phyloP scores from a whole-genome alignment of 805 yeast genomes.

The Teunomyces pallodes region DNA sequence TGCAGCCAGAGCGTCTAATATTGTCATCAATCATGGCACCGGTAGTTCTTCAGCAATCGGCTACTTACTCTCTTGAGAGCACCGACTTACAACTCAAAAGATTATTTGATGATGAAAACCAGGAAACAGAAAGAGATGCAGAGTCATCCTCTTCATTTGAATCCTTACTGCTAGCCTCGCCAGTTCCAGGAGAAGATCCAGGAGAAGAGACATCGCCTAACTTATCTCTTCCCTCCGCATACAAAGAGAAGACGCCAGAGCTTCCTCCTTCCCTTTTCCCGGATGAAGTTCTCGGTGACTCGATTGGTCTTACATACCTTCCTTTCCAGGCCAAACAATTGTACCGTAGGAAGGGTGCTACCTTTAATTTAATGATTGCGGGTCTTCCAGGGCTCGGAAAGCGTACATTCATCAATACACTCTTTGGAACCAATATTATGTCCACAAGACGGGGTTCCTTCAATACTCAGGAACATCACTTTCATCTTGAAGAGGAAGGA shows the following conservation, averaged over 20 bases:
- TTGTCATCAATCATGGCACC: not conserved
- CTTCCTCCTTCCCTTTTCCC: not conserved
- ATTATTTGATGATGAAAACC: not conserved
- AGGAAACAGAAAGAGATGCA: not conserved
- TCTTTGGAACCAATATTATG: conserved; percentile 17
- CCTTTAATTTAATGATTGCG: conserved; percentile 38
- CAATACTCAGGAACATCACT: conserved; percentile 5
- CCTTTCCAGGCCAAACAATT: conserved; percentile 29
- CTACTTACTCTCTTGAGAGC: not conserved
- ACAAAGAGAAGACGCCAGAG: not conserved
- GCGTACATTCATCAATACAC: conserved; percentile 24
- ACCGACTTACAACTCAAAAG: not conserved
- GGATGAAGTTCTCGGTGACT: not conserved
- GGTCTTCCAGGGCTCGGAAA: conserved; percentile 30
- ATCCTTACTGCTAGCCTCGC: not conserved
- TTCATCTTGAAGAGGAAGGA: conserved; percentile 16
- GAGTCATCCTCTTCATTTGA: not conserved
- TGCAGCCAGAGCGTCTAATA: conserved; percentile 1
- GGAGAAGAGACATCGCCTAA: not conserved
- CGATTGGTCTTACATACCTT: conserved; percentile 22
- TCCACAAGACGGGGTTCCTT: not conserved
- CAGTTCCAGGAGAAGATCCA: not conserved
- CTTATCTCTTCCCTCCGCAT: not conserved
- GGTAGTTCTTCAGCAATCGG: not conserved
- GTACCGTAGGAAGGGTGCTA: conserved; percentile 26